Evolutionary conservation across 2,329 filamentous ascomycete species (phyloP).

Genomic region (Aureobasidium sp.): DNA sequence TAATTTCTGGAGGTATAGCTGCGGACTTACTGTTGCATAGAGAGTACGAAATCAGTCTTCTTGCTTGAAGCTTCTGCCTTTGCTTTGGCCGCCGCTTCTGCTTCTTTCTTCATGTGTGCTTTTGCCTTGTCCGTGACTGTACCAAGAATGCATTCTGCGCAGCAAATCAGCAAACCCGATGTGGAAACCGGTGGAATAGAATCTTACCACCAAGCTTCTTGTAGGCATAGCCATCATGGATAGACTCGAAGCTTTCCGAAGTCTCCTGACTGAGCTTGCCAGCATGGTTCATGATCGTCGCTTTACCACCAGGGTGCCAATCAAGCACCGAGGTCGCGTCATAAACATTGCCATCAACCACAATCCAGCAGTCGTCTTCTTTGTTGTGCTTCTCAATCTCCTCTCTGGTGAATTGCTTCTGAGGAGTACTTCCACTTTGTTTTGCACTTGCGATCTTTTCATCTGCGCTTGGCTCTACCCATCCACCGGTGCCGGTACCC

Average conservation of each 20-base stretch:
- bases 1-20: rapidly evolving
- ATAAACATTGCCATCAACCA: constrained; percentile 58
- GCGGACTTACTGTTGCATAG: constrained; percentile 11
- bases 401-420: constrained; percentile 58
- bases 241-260: constrained; percentile 54
- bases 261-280: constrained; percentile 57
- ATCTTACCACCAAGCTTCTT: constrained; percentile 50
- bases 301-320: constrained; percentile 58
- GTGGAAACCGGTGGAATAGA: no score
- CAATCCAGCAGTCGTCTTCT: constrained; percentile 59
- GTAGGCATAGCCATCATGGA: constrained; percentile 59
- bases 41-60: constrained; percentile 35
- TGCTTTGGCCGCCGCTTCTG: constrained; percentile 45
- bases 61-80: constrained; percentile 33
- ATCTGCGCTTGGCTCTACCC: constrained; percentile 57
- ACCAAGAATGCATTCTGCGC: constrained; percentile 55
- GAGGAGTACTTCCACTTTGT: constrained; percentile 48
- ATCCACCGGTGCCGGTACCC: constrained; percentile 42
- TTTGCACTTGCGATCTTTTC: constrained; percentile 51
- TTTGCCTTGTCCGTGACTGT: constrained; percentile 55
- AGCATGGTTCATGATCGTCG: constrained; percentile 54
- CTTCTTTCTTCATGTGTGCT: constrained; percentile 51
- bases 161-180: neutral
- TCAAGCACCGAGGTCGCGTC: constrained; percentile 53
- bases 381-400: constrained; percentile 60